Evolutionary conservation across 192 early-diverging fungal species (phyloP), one percentile per base, ranked within the genome.

Genomic region (Coemansia sp.): DNA sequence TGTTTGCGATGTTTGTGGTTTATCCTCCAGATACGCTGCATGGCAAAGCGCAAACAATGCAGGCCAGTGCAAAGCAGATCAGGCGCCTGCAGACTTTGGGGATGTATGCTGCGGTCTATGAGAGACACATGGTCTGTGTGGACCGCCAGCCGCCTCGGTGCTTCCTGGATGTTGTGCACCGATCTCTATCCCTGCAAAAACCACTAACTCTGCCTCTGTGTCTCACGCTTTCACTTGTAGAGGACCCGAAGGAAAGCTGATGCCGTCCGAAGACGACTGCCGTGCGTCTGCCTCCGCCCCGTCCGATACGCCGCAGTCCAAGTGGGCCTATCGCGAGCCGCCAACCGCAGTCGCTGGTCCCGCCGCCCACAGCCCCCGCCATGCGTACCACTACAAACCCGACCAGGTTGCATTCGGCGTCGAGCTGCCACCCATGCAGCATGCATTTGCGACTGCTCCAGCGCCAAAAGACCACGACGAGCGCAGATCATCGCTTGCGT

Each of bases 231-330:
- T 49, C 46, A n/a, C 21, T 21, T 63, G 59, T 77, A 77, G 75
- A n/a, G 65, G 35, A 15, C 68, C 75, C 1, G 70, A 77, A 13
- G 70, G 65, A 2, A 77, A 66, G 30, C 62, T 28, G 48, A 65
- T 70, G 13, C 70, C 75, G 7, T 57, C 62, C n/a, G 70, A 60
- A 26, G 75, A 77, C 45, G 75, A 71, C 18, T 70, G 56, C 10
- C 70, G 53, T 53, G 49, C 42, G 4, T 40, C 66, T 20, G 56
- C 29, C 29, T n/a, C 53, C 18, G n/a, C 23, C 29, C n/a, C 53
- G 31, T 5, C 30, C 16, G 55, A 57, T 30, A 10, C 55, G 18
- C 18, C 30, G 28, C 55, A n/a, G n/a, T 25, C 31, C 55, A 57
- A 57, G 16, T 57, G 55, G 55, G 9, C 30, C 13, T 4, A 34